These are phyloP conservation scores for Atkinsonella hypoxylon DNA, from an alignment of 2,329 filamentous ascomycete genomes.

Conservation along the genomic window DNA sequence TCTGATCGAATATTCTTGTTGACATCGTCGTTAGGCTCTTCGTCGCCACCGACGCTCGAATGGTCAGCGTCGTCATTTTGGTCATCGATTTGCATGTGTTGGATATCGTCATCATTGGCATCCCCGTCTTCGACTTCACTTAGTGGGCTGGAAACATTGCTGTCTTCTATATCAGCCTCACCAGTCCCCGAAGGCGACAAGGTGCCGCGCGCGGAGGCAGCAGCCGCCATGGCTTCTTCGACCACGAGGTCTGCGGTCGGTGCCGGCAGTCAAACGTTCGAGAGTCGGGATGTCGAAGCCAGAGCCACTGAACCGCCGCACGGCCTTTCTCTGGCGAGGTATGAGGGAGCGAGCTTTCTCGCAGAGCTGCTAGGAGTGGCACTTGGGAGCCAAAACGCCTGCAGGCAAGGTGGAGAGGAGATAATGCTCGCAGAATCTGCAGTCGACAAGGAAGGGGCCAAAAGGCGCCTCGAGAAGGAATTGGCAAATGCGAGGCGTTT, in stretches of 20 bases:
- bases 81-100: conserved; percentile 39
- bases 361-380: neutral
- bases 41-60: conserved; percentile 16
- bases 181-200: conserved; percentile 29
- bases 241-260: conserved; percentile 10
- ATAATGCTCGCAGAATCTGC: conserved; percentile 3
- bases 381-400: neutral
- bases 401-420: neutral
- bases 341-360: neutral
- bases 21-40: conserved; percentile 10
- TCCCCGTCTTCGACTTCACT: conserved; percentile 83
- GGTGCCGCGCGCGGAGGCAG: conserved; percentile 36
- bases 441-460: neutral
- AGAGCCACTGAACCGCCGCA: neutral
- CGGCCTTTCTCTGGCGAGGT: neutral
- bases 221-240: conserved; percentile 35
- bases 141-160: conserved; percentile 76
- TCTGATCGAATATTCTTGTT: conserved; percentile 24
- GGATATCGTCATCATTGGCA: conserved; percentile 55
- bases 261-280: neutral
- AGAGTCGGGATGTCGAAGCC: neutral
- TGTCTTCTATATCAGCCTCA: conserved; percentile 44
- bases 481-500: conserved; percentile 1
- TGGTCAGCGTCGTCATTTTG: conserved; percentile 20
- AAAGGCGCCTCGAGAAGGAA: neutral